A percentile compares a stretch with the other conserved stretches of the same genome.
These are phyloP conservation scores for Chlamydomonas sp. DNA, from an alignment of 139 green algal genomes.

Conservation along the genomic window DNA sequence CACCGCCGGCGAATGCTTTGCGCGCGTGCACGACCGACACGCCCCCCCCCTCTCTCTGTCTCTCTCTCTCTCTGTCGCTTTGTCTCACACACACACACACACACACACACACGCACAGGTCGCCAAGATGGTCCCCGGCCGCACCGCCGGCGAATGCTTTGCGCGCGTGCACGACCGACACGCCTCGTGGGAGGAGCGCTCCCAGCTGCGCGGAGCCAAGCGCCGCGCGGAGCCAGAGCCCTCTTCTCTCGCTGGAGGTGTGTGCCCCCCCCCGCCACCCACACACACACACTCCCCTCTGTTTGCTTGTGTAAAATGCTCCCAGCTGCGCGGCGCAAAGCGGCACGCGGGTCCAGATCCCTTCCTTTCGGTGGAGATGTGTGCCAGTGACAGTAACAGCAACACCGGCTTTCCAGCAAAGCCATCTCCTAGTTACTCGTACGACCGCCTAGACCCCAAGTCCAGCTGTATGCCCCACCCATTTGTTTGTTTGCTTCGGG, in stretches of 20 bases:
- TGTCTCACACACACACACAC: neutral
- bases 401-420: neutral
- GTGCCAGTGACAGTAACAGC: neutral
- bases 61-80: neutral
- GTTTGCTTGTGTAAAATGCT: too few species aligned
- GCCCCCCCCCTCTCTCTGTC: neutral
- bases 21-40: neutral
- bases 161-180: slow-evolving; percentile 10
- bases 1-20: slow-evolving; percentile 33
- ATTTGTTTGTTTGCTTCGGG: neutral
- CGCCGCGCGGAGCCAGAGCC: neutral
- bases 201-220: neutral
- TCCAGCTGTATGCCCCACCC: too few species aligned
- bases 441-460: too few species aligned
- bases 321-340: neutral
- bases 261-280: too few species aligned
- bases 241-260: neutral
- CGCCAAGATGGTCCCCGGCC: slow-evolving; percentile 27
- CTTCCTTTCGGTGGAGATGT: neutral
- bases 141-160: slow-evolving; percentile 34
- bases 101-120: slow-evolving; percentile 28
- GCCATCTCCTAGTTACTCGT: too few species aligned
- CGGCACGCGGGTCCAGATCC: neutral
- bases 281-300: too few species aligned
- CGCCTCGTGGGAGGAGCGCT: slow-evolving; percentile 8